phyloP scores from a whole-genome alignment of 2,329 filamentous ascomycete genomes.

The Lasiodiplodia hormozganensis region DNA sequence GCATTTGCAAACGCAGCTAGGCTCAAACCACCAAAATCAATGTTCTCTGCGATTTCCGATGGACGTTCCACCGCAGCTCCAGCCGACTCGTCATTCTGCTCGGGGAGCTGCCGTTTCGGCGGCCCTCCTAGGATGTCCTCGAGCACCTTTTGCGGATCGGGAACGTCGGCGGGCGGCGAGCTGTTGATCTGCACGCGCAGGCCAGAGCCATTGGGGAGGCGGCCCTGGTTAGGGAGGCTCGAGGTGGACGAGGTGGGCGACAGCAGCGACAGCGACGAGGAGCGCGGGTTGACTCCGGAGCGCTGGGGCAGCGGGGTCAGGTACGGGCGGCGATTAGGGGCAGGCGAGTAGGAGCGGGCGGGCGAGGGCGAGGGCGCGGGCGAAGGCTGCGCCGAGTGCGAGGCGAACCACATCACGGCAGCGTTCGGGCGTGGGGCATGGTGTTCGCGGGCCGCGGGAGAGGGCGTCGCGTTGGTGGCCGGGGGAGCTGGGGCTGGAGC shows the following conservation, averaged over 20 bases:
- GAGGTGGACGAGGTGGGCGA: constrained; percentile 76
- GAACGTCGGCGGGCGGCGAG: constrained; percentile 60
- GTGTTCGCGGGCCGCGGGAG: constrained; percentile 20
- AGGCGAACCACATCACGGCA: constrained; percentile 78
- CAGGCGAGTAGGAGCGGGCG: constrained; percentile 75
- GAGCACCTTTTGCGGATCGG: constrained; percentile 76
- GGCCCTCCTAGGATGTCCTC: constrained; percentile 62
- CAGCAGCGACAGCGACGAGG: constrained; percentile 80
- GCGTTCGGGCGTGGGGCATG: constrained; percentile 32
- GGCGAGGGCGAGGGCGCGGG: constrained; percentile 52
- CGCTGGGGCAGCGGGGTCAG: constrained; percentile 71
- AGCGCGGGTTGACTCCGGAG: constrained; percentile 71
- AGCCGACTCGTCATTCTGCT: constrained; percentile 33
- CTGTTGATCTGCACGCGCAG: constrained; percentile 65
- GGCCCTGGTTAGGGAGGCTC: constrained; percentile 72
- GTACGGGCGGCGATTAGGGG: constrained; percentile 72
- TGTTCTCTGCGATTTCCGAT: constrained; percentile 63
- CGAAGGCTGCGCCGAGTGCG: constrained; percentile 67
- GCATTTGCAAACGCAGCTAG: constrained; percentile 71
- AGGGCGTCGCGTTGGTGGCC: constrained; percentile 12
- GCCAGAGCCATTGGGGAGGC: constrained; percentile 71
- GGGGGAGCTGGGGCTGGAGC: constrained; percentile 15
- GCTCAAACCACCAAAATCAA: constrained; percentile 81
- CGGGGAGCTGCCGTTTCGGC: constrained; percentile 34
- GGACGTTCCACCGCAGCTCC: constrained; percentile 49